Conservation (phyloP, 768 basidiomycete species). For the Russula olivacea region DNA sequence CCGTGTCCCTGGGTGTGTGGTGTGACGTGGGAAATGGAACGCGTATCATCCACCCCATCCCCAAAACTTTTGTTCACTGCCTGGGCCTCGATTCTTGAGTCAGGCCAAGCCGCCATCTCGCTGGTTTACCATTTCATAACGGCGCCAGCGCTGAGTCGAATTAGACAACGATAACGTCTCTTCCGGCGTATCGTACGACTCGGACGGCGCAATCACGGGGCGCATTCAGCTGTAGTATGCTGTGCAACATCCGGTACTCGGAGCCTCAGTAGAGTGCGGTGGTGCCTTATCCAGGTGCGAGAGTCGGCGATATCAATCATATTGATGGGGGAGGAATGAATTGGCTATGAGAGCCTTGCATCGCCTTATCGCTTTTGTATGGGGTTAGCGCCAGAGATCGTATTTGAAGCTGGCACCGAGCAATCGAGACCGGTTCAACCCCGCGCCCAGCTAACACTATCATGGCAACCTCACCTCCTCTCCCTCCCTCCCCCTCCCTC, state of each 20-base stretch:
- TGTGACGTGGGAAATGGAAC: neutral
- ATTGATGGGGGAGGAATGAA: too few relatives aligned
- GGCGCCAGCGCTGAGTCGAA: neutral
- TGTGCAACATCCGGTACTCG: neutral
- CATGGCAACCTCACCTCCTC: neutral
- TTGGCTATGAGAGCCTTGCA: too few relatives aligned
- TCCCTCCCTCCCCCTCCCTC: neutral
- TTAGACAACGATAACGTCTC: neutral
- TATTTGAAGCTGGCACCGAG: neutral
- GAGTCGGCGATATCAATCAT: too few relatives aligned
- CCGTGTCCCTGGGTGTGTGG: neutral
- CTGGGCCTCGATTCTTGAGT: neutral
- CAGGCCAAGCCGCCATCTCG: neutral
- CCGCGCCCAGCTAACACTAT: neutral
- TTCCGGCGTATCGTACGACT: neutral
- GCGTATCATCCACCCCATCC: too few relatives aligned
- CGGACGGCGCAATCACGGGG: neutral
- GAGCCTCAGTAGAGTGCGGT: too few relatives aligned
- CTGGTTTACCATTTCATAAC: neutral
- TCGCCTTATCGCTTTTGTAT: neutral
- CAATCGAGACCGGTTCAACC: neutral
- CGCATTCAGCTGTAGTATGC: neutral
- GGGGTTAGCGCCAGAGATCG: neutral
- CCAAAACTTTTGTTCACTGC: too few relatives aligned
- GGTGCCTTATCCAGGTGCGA: too few relatives aligned